Base-by-base conservation (phyloP, 441 rosid species). In the California macrophylla region DNA sequence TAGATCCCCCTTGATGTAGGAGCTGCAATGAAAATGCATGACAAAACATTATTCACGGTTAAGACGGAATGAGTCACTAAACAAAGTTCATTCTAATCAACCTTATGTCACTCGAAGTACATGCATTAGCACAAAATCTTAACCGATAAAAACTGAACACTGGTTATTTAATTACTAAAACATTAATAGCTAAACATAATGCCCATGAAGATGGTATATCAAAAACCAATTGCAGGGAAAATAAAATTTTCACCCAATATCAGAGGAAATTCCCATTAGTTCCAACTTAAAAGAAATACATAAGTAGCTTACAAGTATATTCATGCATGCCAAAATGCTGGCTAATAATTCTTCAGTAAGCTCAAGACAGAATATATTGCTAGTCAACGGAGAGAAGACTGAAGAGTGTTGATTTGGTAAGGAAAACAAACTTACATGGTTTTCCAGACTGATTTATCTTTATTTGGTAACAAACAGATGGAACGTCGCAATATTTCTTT, bases 1-100 rank as follows among this genome's bases (percentile, higher is more conserved):
- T 95, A 92, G 79, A 95, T 86, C 69, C 98, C 98, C 25, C 97
- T 86, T 69, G 85, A 86, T 50, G 81, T 71, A 68, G 97, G 93
- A 77, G 88, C 99, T 94, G 89, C 81, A 71, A 67, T 71, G 30
- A 81, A 64, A 79, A 66, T 12, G 66, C 70, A 75, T 28, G 64
- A 23, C 67, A 58, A 38, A 65, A 45, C 10, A 40, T 3, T 29
- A 62, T 32, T 70, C 60, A 72, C 21, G 58, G 70, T 24, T 38
- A 45, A 64, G 74, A 70, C 34, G 47, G 70, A 40, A 21, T 24
- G 64, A 68, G 36, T 56, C 29, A 47, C 42, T 40, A n/a, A 42
- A 45, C 10, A 16, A 4, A 62, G 9, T 25, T 28, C 9, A 1
- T 26, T 5, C 38, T n/a, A 15, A 28, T 62, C 36, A 62, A 28